phyloP scores from a whole-genome alignment of 768 basidiomycete genomes.

The Mycena vitilis region DNA sequence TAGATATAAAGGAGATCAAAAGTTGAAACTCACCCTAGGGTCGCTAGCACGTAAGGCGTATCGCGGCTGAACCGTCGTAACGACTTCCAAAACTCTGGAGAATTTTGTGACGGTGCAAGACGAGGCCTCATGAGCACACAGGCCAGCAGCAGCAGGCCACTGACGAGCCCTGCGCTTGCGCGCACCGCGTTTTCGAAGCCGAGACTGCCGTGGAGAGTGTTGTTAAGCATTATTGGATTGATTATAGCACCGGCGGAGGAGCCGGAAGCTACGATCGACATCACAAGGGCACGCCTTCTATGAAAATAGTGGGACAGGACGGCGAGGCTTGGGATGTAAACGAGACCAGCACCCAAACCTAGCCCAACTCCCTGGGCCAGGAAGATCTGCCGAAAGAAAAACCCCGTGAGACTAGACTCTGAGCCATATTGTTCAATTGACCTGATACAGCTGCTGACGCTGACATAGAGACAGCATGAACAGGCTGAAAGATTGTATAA shows the following conservation, averaged over 20 bases:
- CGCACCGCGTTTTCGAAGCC: not conserved
- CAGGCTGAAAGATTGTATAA: not conserved
- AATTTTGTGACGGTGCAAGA: not conserved
- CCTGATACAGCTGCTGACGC: not conserved
- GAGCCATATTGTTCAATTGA: not conserved
- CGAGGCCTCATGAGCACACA: not conserved
- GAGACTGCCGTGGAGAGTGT: not conserved
- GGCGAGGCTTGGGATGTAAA: not conserved
- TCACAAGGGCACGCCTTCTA: not conserved
- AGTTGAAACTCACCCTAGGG: not conserved
- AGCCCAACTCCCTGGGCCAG: not conserved
- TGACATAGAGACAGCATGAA: not conserved
- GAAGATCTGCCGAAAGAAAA: not conserved
- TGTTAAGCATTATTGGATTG: not conserved
- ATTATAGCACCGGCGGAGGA: not conserved
- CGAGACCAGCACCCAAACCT: not conserved
- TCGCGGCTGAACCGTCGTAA: not conserved
- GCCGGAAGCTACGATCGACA: not conserved
- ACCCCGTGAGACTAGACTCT: not conserved
- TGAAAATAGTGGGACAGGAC: not conserved
- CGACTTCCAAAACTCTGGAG: not conserved
- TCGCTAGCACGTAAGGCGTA: not conserved
- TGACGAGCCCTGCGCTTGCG: not conserved
- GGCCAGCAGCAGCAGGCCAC: not conserved
- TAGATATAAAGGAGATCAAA: too few relatives aligned